Evolutionary conservation across 768 basidiomycete species (phyloP).

Genomic region (Xerocomus brunneocitrinus): DNA sequence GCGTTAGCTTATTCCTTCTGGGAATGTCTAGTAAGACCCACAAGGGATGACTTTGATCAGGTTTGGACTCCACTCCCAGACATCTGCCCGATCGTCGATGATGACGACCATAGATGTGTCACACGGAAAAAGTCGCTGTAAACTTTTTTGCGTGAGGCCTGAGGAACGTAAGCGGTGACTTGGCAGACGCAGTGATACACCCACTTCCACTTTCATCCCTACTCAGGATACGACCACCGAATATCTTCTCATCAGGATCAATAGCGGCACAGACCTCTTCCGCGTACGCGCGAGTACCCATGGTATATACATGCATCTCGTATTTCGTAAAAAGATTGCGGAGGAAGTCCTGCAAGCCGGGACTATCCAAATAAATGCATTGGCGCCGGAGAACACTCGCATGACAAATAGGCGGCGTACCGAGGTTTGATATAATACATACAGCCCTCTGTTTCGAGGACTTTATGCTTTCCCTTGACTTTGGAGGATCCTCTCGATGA

Average conservation of each 20-base stretch:
- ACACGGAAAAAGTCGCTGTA: constrained; percentile 90
- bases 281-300: constrained; percentile 97
- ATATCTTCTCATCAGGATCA: constrained; percentile 81
- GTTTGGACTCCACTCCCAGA: constrained; percentile 98
- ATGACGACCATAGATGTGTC: constrained; percentile 99
- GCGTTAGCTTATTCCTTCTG: background rate
- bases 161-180: constrained; percentile 11
- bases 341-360: constrained; percentile 82
- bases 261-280: constrained; percentile 92
- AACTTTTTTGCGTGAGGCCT: constrained; percentile 89
- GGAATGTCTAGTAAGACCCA: constrained; percentile 34
- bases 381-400: background rate
- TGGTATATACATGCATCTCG: constrained; percentile 99
- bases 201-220: constrained; percentile 96
- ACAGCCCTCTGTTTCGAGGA: constrained; percentile 73
- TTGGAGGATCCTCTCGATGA: constrained; percentile 35
- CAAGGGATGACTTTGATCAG: constrained; percentile 96
- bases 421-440: constrained; percentile 98
- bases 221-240: constrained; percentile 84
- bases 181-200: constrained; percentile 26
- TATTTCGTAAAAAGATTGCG: constrained; percentile 68
- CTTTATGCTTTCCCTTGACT: constrained; percentile 57
- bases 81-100: constrained; percentile 97
- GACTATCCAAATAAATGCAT: constrained; percentile 39
- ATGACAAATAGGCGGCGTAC: constrained; percentile 40